phyloP scores from a whole-genome alignment of 371 early-diverging fungal genomes.

The Choanephora cucurbitarum region DNA sequence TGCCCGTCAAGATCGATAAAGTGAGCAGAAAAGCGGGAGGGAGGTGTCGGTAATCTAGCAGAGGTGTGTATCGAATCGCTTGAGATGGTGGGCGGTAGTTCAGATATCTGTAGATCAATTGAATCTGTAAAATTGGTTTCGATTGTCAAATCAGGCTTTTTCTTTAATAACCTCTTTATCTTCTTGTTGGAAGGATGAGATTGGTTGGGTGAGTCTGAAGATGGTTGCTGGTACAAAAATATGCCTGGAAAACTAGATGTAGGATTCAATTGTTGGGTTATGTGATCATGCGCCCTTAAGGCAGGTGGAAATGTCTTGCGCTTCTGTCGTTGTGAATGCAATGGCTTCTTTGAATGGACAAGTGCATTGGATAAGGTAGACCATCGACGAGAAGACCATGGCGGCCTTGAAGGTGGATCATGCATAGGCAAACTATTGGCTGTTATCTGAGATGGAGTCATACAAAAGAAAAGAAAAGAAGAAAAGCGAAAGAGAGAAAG shows the following conservation, averaged over 20 bases:
- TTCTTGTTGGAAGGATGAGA: no score
- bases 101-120: slow-evolving; percentile 2
- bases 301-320: slow-evolving; percentile 24
- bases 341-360: slow-evolving; percentile 4
- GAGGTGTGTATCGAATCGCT: slow-evolving; percentile 8
- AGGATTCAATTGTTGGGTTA: no score
- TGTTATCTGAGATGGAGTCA: no score
- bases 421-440: no score
- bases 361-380: slow-evolving; percentile 19
- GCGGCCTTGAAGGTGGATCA: slow-evolving; percentile 7
- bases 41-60: slow-evolving; percentile 15
- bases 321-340: slow-evolving; percentile 13
- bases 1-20: slow-evolving; percentile 13
- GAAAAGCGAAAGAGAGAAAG: no score
- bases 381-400: slow-evolving; percentile 16
- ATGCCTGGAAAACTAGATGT: no score
- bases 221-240: background rate
- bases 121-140: background rate
- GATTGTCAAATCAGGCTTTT: background rate
- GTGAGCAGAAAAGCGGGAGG: slow-evolving; percentile 20
- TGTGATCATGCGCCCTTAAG: background rate
- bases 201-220: no score
- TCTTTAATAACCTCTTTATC: slow-evolving; percentile 15
- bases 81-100: slow-evolving; percentile 21
- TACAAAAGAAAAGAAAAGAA: no score